Conservation (phyloP, 2,329 filamentous ascomycete species). For the Venturia aucupariae region DNA sequence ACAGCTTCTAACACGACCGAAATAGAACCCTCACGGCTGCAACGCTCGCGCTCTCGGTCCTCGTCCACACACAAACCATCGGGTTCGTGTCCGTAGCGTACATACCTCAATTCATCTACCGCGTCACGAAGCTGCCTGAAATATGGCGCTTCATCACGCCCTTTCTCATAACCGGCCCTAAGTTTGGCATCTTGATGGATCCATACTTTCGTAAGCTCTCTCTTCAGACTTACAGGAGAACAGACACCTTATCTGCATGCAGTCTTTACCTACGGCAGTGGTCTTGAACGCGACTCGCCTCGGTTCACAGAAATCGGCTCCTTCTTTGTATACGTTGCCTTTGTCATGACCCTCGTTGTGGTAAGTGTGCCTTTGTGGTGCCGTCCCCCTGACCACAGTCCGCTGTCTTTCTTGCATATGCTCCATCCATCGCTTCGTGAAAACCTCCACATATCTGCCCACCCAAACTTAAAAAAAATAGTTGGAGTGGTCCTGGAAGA, state of each 20-base stretch:
- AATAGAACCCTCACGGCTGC: constrained; percentile 59
- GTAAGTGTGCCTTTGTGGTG: constrained; percentile 51
- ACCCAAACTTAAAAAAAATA: constrained; percentile 36
- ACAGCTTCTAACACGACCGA: constrained; percentile 31
- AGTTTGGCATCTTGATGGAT: constrained; percentile 56
- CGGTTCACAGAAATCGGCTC: constrained; percentile 70
- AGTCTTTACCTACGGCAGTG: constrained; percentile 67
- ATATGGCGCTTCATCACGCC: constrained; percentile 50
- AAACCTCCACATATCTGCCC: constrained; percentile 42
- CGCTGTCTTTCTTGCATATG: constrained; percentile 18
- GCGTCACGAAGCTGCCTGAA: constrained; percentile 46
- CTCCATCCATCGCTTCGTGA: constrained; percentile 19
- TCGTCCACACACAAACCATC: constrained; percentile 50
- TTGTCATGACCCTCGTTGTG: constrained; percentile 61
- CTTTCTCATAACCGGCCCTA: constrained; percentile 49
- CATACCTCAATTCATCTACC: constrained; percentile 44
- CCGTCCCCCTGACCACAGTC: constrained; percentile 21
- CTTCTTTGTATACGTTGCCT: constrained; percentile 70
- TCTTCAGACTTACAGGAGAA: constrained; percentile 17
- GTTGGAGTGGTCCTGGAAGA: constrained; percentile 47
- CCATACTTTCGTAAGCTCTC: constrained; percentile 30
- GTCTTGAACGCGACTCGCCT: constrained; percentile 61
- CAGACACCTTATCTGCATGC: constrained; percentile 23
- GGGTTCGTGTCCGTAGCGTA: constrained; percentile 46
- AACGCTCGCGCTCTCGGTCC: constrained; percentile 53